phyloP scores from a whole-genome alignment of 1,284 basidiomycete species.

The Ceratobasidium papillatum region DNA sequence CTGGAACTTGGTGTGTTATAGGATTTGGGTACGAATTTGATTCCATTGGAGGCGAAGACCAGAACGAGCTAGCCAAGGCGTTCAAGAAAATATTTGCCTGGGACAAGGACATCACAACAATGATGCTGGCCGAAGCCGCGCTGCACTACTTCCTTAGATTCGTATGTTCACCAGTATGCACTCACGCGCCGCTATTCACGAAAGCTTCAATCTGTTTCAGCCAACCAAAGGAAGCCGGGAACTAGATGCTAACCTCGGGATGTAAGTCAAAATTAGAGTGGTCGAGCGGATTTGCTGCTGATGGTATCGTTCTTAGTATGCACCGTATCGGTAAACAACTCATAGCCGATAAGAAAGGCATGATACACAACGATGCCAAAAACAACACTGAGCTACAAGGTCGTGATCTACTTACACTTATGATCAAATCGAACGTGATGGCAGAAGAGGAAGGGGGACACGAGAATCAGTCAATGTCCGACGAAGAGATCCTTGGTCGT shows the following conservation, averaged over 20 bases:
- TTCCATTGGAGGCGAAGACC: constrained; percentile 47
- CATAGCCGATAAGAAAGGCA: constrained; percentile 49
- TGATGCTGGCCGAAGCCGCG: constrained; percentile 29
- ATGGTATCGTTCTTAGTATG: constrained; percentile 2
- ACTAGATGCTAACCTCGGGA: constrained; percentile 10
- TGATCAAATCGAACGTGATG: constrained; percentile 72
- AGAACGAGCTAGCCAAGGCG: constrained; percentile 56
- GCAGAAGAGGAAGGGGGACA: constrained; percentile 57
- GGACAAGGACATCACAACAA: constrained; percentile 1
- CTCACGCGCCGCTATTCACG: constrained; percentile 46
- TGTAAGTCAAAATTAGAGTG: neutral
- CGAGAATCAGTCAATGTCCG: constrained; percentile 67
- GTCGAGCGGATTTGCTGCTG: neutral
- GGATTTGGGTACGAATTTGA: constrained; percentile 73
- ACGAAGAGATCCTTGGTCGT: constrained; percentile 79
- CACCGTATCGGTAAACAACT: constrained; percentile 40
- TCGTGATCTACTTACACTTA: constrained; percentile 61
- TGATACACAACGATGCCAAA: constrained; percentile 50
- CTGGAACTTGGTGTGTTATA: neutral
- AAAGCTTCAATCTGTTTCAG: neutral
- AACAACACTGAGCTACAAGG: constrained; percentile 39
- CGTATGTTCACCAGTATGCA: neutral
- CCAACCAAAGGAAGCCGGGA: neutral
- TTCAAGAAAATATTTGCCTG: constrained; percentile 52
- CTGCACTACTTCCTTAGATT: constrained; percentile 4